Conservation (phyloP, 768 basidiomycete species). For the Phaeotremella fagi region DNA sequence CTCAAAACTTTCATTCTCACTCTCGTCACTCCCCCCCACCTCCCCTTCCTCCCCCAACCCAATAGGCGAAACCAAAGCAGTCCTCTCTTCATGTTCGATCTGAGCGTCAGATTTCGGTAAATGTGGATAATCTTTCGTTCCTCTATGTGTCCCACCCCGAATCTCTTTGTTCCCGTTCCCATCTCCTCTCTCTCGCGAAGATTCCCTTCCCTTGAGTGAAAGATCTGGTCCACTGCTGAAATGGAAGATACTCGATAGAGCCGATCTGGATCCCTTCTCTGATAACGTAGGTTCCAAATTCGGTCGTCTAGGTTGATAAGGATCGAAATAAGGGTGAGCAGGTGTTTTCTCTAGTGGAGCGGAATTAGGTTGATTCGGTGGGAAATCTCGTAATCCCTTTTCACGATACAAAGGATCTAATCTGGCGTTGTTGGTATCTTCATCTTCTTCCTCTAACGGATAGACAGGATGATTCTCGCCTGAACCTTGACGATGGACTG, state of each 20-base stretch:
- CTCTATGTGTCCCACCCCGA: constrained; percentile 21
- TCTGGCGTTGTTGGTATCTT: background rate
- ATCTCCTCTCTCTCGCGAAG: background rate
- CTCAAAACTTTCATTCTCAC: background rate
- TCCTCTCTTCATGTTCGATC: constrained; percentile 13
- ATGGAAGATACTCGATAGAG: constrained; percentile 7
- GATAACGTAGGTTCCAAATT: background rate
- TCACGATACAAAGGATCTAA: background rate
- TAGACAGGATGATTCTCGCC: background rate
- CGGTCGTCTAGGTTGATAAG: background rate
- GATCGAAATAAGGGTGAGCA: constrained; percentile 9
- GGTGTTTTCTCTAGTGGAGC: background rate
- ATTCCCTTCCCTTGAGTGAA: constrained; percentile 3
- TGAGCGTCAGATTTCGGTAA: constrained; percentile 6
- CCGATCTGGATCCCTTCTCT: background rate
- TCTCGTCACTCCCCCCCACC: constrained; percentile 4
- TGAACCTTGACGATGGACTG: background rate
- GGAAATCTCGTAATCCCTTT: background rate
- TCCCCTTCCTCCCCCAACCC: constrained; percentile 6
- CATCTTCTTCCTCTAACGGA: background rate
- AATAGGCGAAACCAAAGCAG: constrained; percentile 5
- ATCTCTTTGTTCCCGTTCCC: background rate
- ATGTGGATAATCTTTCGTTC: constrained; percentile 32
- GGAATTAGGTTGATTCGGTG: background rate
- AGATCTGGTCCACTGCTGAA: constrained; percentile 6